A percentile compares a stretch with the other conserved stretches of the same genome.
These are phyloP conservation scores for Hexamita inflata DNA, from an alignment of 208 protist genomes.

Conservation along the genomic window DNA sequence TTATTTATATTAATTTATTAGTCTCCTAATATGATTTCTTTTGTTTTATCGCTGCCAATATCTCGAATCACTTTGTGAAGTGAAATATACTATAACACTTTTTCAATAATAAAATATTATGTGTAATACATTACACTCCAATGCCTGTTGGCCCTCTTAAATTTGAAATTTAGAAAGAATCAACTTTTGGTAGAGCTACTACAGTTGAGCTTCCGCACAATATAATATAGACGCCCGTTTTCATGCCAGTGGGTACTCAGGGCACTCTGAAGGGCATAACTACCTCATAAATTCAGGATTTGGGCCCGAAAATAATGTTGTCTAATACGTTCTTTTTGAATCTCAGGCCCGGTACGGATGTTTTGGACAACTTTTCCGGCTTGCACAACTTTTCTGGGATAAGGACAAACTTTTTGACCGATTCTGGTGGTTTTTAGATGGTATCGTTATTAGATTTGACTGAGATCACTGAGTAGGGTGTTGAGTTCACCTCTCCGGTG, in stretches of 20 bases:
- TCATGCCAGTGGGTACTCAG: conserved; percentile 48
- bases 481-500: conserved; percentile 88
- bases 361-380: conserved; percentile 39
- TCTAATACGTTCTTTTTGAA: conserved; percentile 48
- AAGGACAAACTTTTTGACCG: conserved; percentile 39
- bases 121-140: no score
- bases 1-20: no score
- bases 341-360: conserved; percentile 36
- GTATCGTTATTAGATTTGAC: conserved; percentile 46
- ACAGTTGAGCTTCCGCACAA: conserved; percentile 31
- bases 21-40: no score
- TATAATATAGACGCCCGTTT: conserved; percentile 41
- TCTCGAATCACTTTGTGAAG: no score
- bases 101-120: no score
- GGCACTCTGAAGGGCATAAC: conserved; percentile 46
- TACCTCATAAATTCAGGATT: conserved; percentile 36
- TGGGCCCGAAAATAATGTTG: conserved; percentile 42
- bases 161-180: background rate
- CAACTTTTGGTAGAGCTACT: background rate
- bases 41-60: no score
- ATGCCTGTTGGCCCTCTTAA: conserved; percentile 1
- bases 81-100: no score
- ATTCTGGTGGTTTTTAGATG: conserved; percentile 52
- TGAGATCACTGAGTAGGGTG: conserved; percentile 65
- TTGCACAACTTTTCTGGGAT: conserved; percentile 43